These are phyloP conservation scores for Sisymbrium altissimum DNA, from an alignment of 345 rosid genomes.

Conservation along the genomic window DNA sequence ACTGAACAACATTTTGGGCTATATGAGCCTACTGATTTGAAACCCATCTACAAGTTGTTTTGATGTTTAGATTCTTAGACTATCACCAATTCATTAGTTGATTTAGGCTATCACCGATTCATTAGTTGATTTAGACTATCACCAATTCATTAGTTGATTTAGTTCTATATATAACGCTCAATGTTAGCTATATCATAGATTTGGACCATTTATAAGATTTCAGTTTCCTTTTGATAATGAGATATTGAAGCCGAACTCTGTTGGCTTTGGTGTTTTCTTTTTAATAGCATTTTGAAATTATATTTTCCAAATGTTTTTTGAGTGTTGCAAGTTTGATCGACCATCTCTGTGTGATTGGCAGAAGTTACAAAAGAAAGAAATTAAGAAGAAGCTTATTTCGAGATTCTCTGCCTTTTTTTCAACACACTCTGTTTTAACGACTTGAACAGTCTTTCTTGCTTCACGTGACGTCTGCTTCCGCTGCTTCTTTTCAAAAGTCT, in stretches of 20 bases:
- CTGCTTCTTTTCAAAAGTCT: no score
- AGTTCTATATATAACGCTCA: no score
- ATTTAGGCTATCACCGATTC: not conserved
- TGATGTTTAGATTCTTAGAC: not conserved
- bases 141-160: not conserved
- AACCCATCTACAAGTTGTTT: constrained; percentile 28
- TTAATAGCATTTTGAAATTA: not conserved
- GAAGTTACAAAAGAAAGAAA: no score
- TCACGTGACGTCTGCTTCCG: no score
- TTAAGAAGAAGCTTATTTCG: no score
- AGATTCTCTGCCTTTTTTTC: no score
- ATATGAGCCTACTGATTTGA: constrained; percentile 14
- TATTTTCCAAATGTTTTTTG: not conserved
- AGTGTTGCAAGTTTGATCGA: not conserved
- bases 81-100: not conserved
- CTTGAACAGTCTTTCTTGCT: no score
- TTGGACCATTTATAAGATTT: not conserved
- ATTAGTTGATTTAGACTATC: not conserved
- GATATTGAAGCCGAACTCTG: not conserved
- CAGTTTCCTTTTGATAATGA: not conserved
- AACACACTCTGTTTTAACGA: no score
- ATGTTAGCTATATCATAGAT: not conserved
- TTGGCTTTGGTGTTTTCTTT: not conserved
- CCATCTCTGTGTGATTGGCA: no score
- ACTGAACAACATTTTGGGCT: constrained; percentile 26